Conservation (phyloP, 2,329 filamentous ascomycete genomes). For the Fusarium robinianum region DNA sequence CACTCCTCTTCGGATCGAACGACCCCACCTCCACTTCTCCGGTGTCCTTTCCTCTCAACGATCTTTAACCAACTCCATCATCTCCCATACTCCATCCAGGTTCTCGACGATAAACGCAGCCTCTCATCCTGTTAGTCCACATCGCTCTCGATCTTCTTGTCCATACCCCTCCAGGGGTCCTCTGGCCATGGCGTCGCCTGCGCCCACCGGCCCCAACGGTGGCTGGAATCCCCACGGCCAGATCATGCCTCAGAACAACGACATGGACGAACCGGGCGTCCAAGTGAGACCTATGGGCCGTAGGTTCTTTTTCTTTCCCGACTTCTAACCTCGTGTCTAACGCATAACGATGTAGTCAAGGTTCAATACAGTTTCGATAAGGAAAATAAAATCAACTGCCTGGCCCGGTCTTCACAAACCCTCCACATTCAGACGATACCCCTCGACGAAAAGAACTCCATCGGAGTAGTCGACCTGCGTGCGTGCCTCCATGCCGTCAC, state of each 20-base stretch:
- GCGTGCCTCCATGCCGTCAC: slow-evolving; percentile 84
- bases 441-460: slow-evolving; percentile 77
- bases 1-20: no score
- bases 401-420: slow-evolving; percentile 81
- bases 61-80: neutral
- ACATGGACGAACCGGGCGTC: slow-evolving; percentile 53
- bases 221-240: slow-evolving; percentile 41
- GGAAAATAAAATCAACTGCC: slow-evolving; percentile 83
- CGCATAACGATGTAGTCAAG: slow-evolving; percentile 70
- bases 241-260: slow-evolving; percentile 37
- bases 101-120: slow-evolving; percentile 3
- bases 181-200: slow-evolving; percentile 47
- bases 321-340: slow-evolving; percentile 26
- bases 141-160: slow-evolving; percentile 17
- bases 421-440: slow-evolving; percentile 79
- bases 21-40: no score
- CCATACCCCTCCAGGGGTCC: slow-evolving; percentile 32
- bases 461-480: slow-evolving; percentile 86
- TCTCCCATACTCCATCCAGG: no score
- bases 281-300: slow-evolving; percentile 68
- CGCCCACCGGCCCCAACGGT: slow-evolving; percentile 40
- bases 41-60: slow-evolving; percentile 9
- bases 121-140: slow-evolving; percentile 9
- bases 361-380: slow-evolving; percentile 95
- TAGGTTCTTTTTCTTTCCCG: slow-evolving; percentile 47